Percentiles rank a stretch among this genome's conserved stretches.
Evolutionary conservation across 2,329 filamentous ascomycete genomes (phyloP).

Genomic region (Talaromyces sp.): DNA sequence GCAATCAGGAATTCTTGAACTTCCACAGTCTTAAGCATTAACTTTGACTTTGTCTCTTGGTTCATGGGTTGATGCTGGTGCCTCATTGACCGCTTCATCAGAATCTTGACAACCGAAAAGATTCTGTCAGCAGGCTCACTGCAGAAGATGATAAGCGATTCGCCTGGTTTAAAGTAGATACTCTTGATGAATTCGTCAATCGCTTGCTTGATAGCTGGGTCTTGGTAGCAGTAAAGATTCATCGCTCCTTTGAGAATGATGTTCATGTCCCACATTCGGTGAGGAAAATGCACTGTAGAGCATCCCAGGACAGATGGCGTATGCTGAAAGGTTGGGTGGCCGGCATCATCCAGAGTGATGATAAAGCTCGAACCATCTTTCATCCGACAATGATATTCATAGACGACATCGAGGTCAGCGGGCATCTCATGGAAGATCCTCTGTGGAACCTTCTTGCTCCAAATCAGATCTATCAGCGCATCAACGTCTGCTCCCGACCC

Average conservation of each 20-base stretch:
- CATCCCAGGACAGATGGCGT: slow-evolving; percentile 26
- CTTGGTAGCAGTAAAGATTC: slow-evolving; percentile 17
- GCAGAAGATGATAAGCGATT: slow-evolving; percentile 25
- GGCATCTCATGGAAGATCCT: slow-evolving; percentile 27
- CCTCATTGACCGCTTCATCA: slow-evolving; percentile 32
- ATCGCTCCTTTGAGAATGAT: slow-evolving; percentile 26
- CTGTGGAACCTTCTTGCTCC: slow-evolving; percentile 17
- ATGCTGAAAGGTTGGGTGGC: slow-evolving; percentile 25
- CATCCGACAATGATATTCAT: slow-evolving; percentile 38
- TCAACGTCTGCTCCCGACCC: slow-evolving; percentile 37
- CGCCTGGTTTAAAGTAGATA: slow-evolving; percentile 30
- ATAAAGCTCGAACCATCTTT: slow-evolving; percentile 27
- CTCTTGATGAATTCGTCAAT: slow-evolving; percentile 29
- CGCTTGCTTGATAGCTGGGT: slow-evolving; percentile 25
- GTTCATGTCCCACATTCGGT: slow-evolving; percentile 37
- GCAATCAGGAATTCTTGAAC: slow-evolving; percentile 33
- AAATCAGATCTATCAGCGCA: slow-evolving; percentile 32
- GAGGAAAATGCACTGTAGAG: slow-evolving; percentile 37
- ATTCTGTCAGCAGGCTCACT: slow-evolving; percentile 21
- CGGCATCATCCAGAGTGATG: slow-evolving; percentile 30
- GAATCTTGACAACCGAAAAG: slow-evolving; percentile 28
- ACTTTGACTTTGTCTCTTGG: slow-evolving; percentile 15
- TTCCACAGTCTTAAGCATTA: slow-evolving; percentile 36
- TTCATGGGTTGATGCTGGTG: slow-evolving; percentile 23
- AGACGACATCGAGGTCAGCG: slow-evolving; percentile 24